phyloP scores from a whole-genome alignment of 2,329 filamentous ascomycete genomes.

The Botrytis sinoallii region DNA sequence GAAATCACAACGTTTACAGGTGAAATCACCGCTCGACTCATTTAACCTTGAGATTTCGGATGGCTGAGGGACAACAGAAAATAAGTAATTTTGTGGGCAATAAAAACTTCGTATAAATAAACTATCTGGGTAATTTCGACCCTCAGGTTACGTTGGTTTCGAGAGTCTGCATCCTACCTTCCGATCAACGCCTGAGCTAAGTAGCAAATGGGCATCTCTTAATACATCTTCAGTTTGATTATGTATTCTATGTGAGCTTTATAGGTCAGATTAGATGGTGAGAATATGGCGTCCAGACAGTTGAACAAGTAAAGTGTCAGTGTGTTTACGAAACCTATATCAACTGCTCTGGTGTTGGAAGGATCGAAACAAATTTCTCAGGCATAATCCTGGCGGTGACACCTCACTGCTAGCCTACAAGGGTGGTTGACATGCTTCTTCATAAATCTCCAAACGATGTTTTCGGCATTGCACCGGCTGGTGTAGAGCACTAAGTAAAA shows the following conservation, averaged over 20 bases:
- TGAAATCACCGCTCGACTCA: background rate
- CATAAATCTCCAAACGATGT: background rate
- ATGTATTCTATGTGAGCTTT: too few species aligned
- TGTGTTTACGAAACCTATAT: background rate
- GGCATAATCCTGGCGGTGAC: accelerated
- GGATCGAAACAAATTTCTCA: background rate
- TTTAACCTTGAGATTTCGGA: background rate
- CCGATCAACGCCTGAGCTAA: background rate
- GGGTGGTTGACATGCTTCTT: background rate
- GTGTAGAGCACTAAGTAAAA: background rate
- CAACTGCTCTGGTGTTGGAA: background rate
- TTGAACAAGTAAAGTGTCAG: background rate
- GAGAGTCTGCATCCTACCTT: background rate
- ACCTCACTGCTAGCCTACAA: background rate
- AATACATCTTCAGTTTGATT: background rate
- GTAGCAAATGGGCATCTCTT: background rate
- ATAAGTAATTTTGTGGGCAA: background rate
- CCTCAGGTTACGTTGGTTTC: background rate
- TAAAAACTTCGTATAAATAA: background rate
- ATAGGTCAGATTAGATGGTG: too few species aligned
- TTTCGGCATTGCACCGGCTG: background rate
- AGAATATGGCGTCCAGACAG: background rate
- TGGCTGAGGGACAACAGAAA: background rate
- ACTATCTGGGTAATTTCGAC: background rate
- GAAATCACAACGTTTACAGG: background rate